Conservation (phyloP, 495 filamentous ascomycete genomes). For the Bathelium albidoporum region DNA sequence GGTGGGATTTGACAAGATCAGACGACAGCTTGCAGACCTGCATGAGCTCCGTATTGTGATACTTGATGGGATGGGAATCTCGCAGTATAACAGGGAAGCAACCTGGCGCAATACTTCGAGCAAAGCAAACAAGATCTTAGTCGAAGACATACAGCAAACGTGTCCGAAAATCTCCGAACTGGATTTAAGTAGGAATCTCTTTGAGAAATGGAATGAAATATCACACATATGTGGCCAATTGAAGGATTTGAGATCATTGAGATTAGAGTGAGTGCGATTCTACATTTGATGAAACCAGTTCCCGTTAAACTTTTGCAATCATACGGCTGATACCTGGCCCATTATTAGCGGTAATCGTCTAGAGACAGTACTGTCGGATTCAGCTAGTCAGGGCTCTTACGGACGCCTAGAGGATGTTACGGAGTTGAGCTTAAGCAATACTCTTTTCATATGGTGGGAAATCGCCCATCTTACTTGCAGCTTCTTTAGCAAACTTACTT, state of each 20-base stretch:
- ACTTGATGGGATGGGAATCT: conserved; percentile 63
- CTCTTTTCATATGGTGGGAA: conserved; percentile 20
- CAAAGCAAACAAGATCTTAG: neutral
- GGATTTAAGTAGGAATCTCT: conserved; percentile 77
- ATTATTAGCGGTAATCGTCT: conserved; percentile 66
- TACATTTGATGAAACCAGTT: neutral
- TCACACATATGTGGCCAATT: conserved; percentile 59
- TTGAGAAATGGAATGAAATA: conserved; percentile 55
- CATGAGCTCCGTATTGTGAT: conserved; percentile 69
- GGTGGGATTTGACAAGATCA: conserved; percentile 90
- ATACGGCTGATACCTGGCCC: neutral
- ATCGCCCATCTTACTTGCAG: neutral
- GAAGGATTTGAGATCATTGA: conserved; percentile 49
- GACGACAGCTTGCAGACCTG: conserved; percentile 64
- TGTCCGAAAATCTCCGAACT: conserved; percentile 61
- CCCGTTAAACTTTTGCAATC: neutral
- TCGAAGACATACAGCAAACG: conserved; percentile 16
- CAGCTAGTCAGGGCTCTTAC: neutral
- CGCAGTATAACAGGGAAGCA: conserved; percentile 26
- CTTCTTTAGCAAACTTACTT: conserved; percentile 48
- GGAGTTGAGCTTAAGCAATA: conserved; percentile 24
- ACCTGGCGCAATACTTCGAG: neutral
- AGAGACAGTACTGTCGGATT: neutral
- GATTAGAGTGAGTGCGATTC: conserved; percentile 51
- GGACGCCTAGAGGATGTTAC: neutral